phyloP scores from a whole-genome alignment of 345 rosid species.

The Theobroma cacao region DNA sequence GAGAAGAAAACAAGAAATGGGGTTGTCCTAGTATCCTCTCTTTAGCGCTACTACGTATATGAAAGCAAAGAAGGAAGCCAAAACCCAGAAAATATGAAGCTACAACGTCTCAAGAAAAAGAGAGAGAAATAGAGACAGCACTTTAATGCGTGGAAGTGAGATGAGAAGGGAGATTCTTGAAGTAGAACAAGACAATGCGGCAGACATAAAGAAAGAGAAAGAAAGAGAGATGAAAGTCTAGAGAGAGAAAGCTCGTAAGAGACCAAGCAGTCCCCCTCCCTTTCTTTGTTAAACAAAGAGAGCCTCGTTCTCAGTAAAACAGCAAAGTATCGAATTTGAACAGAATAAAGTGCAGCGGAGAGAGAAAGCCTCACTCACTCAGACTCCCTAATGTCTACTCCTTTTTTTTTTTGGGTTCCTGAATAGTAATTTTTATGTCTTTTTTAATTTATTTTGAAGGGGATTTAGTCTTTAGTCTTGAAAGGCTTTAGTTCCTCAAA shows the following conservation, averaged over 20 bases:
- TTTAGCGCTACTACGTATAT: constrained; percentile 23
- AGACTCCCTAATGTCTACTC: neutral
- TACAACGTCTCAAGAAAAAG: constrained; percentile 21
- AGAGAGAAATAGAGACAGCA: constrained; percentile 18
- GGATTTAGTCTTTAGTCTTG: neutral
- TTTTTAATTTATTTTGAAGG: neutral
- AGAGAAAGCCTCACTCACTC: constrained; percentile 22
- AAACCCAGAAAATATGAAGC: constrained; percentile 28
- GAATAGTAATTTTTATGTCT: neutral
- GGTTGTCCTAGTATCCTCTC: constrained; percentile 24
- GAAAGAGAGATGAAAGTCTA: constrained; percentile 25
- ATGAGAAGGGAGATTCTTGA: constrained; percentile 66
- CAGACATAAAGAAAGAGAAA: constrained; percentile 34
- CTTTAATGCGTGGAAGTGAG: constrained; percentile 71
- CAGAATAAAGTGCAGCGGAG: constrained; percentile 70
- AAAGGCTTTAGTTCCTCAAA: neutral
- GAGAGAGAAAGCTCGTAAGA: constrained; percentile 25
- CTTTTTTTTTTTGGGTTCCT: neutral
- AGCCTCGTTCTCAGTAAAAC: constrained; percentile 74
- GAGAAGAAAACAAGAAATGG: constrained; percentile 19
- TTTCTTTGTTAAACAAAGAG: constrained; percentile 34
- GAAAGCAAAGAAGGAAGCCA: constrained; percentile 25
- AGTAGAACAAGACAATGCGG: constrained; percentile 78
- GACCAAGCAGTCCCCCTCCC: constrained; percentile 26
- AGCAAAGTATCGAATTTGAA: constrained; percentile 68